Evolutionary conservation across 345 rosid genomes (phyloP).

Genomic region (Ricinus communis): DNA sequence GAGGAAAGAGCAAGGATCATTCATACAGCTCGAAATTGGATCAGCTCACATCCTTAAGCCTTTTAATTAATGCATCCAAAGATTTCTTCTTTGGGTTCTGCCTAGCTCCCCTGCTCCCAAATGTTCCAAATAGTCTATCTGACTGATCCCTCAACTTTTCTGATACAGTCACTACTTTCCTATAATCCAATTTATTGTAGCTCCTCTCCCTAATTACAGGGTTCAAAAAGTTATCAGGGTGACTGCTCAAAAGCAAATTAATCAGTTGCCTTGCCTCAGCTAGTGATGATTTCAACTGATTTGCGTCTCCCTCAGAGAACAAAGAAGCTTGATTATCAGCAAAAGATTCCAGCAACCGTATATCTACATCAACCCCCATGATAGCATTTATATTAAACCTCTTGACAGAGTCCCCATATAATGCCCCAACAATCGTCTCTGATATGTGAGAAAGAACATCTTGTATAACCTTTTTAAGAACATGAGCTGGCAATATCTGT

Average conservation of each 20-base stretch:
- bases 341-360: slow-evolving; percentile 80
- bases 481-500: slow-evolving; percentile 79
- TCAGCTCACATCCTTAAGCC: slow-evolving; percentile 87
- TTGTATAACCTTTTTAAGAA: slow-evolving; percentile 74
- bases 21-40: slow-evolving; percentile 24
- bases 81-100: slow-evolving; percentile 94
- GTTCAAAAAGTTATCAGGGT: slow-evolving; percentile 87
- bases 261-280: slow-evolving; percentile 76
- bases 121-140: slow-evolving; percentile 84
- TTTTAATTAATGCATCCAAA: slow-evolving; percentile 78
- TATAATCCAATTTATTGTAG: slow-evolving; percentile 71
- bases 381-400: slow-evolving; percentile 77
- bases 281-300: slow-evolving; percentile 80
- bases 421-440: slow-evolving; percentile 64
- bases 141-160: slow-evolving; percentile 93
- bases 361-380: slow-evolving; percentile 78
- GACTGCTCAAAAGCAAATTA: slow-evolving; percentile 79
- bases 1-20: slow-evolving; percentile 27
- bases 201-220: slow-evolving; percentile 86
- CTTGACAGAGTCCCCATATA: slow-evolving; percentile 76
- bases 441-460: slow-evolving; percentile 89
- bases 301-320: slow-evolving; percentile 70
- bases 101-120: slow-evolving; percentile 83
- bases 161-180: slow-evolving; percentile 70
- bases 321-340: slow-evolving; percentile 68